These are phyloP conservation scores for Nannochloris sp. DNA, from an alignment of 139 green algal species.

Conservation along the genomic window DNA sequence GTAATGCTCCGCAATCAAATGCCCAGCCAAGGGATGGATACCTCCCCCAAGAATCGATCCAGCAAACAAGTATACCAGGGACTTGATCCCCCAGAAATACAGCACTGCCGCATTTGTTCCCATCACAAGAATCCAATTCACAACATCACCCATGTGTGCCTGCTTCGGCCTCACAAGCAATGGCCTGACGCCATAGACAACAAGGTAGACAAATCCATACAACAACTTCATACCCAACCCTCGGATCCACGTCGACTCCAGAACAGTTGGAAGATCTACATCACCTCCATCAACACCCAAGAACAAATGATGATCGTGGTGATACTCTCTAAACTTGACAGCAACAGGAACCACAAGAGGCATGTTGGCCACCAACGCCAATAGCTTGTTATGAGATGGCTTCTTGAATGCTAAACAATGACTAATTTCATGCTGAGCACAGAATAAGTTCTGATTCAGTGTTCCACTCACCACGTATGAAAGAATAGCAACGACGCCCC, in stretches of 20 bases:
- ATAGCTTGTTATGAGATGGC: slow-evolving; percentile 42
- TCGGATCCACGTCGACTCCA: slow-evolving; percentile 33
- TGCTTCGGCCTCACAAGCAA: slow-evolving; percentile 51
- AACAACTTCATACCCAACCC: slow-evolving; percentile 28
- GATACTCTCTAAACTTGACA: slow-evolving; percentile 60
- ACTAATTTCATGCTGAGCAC: slow-evolving; percentile 57
- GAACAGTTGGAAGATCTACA: slow-evolving; percentile 45
- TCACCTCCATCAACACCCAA: slow-evolving; percentile 53
- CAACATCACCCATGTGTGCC: slow-evolving; percentile 25
- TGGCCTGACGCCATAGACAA: slow-evolving; percentile 53
- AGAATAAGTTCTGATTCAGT: slow-evolving; percentile 57
- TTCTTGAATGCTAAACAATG: slow-evolving; percentile 54
- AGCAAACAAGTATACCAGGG: slow-evolving; percentile 44
- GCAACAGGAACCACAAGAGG: slow-evolving; percentile 49
- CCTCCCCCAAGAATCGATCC: slow-evolving; percentile 43
- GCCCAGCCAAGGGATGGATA: slow-evolving; percentile 60
- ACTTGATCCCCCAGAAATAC: slow-evolving; percentile 41
- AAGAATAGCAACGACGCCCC: slow-evolving; percentile 32
- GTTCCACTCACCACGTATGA: slow-evolving; percentile 46
- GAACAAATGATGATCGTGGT: slow-evolving; percentile 65
- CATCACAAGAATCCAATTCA: slow-evolving; percentile 40
- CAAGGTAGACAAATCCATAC: slow-evolving; percentile 44
- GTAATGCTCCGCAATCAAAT: slow-evolving; percentile 74
- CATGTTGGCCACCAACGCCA: slow-evolving; percentile 49
- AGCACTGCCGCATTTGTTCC: slow-evolving; percentile 35